Evolutionary conservation across 2,329 filamentous ascomycete genomes (phyloP).

Genomic region (Fusarium nygamai): DNA sequence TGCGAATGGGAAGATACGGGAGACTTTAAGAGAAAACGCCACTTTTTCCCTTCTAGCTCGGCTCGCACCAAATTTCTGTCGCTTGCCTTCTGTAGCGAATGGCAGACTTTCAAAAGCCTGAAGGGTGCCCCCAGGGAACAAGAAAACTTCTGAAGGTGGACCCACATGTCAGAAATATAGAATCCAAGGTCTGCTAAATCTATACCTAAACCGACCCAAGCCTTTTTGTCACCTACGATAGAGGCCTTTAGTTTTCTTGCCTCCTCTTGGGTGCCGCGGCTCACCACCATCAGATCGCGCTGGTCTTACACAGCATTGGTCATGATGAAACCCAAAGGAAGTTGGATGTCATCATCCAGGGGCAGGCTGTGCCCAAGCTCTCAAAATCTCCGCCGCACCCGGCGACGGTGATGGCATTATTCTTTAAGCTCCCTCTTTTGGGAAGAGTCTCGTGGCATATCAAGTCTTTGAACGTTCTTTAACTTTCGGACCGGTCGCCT

Average conservation of each 20-base stretch:
- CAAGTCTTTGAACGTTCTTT: neutral
- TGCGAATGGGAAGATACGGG: slow-evolving; percentile 44
- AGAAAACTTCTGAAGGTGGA: neutral
- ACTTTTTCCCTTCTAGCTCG: slow-evolving; percentile 16
- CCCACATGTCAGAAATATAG: neutral
- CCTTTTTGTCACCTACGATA: neutral
- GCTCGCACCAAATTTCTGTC: slow-evolving; percentile 17
- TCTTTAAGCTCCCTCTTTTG: neutral
- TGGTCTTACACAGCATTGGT: slow-evolving; percentile 11
- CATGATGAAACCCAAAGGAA: slow-evolving; percentile 20
- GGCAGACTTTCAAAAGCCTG: neutral
- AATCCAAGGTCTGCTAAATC: fast-evolving
- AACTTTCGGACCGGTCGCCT: neutral
- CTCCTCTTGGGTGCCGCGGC: neutral
- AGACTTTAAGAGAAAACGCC: slow-evolving; percentile 16
- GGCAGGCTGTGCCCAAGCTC: slow-evolving; percentile 26
- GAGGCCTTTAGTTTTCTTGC: neutral
- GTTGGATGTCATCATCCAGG: slow-evolving; percentile 37
- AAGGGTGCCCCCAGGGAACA: neutral
- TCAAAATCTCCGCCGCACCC: slow-evolving; percentile 30
- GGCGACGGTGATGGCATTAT: slow-evolving; percentile 29
- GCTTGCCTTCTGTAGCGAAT: slow-evolving; percentile 4
- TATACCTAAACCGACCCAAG: fast-evolving
- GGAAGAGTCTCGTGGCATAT: neutral
- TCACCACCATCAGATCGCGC: slow-evolving; percentile 26